Evolutionary conservation across 1,284 basidiomycete genomes (phyloP), one percentile per base, ranked within the genome.

Genomic region (Xerocomus nothofagi): DNA sequence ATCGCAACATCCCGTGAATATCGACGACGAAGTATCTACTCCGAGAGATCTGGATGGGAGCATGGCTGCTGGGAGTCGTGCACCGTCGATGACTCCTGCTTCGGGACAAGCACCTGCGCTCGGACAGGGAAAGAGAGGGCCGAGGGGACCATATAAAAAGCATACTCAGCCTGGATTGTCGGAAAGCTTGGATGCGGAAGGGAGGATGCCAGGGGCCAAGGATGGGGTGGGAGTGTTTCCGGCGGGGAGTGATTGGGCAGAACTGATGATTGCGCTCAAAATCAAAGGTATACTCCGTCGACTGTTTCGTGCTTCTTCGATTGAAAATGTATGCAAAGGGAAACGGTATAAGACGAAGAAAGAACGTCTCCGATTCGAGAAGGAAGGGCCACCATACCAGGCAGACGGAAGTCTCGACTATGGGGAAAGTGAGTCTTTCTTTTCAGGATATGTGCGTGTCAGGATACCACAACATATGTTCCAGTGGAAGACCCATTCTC

Each of bases 401-500:
- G 60, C 79, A 12, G 86, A 90, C 57, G 88, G 88, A 20, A 90
- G 87, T 67, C 69, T 90, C 26, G 81, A 88, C 64, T 90, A 88
- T 58, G 62, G 74, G 14, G 80, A 87, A 64, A 80, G 87, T 88
- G 63, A 40, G 60, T 43, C 26, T 43, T 27, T 47, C 32, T 17
- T n/a, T 27, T 47, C 45, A 47, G 29, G 44, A 39, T 18, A 27
- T 36, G 32, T 7, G 15, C 17, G 14, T 21, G n/a, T 39, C 34
- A 26, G 24, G 37, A 47, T 32, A 39, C 23, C 33, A 44, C n/a
- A 41, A 3, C 12, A 27, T 21, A 14, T 18, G n/a, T 31, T 34
- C 17, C 52, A 89, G 86, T 90, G 78, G 88, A 90, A 63, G 84
- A 88, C 53, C 86, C 87, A 2, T 90, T 88, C 64, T 77, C 82